Conservation (phyloP, 2,329 filamentous ascomycete species). For the Parascedosporium putredinis region DNA sequence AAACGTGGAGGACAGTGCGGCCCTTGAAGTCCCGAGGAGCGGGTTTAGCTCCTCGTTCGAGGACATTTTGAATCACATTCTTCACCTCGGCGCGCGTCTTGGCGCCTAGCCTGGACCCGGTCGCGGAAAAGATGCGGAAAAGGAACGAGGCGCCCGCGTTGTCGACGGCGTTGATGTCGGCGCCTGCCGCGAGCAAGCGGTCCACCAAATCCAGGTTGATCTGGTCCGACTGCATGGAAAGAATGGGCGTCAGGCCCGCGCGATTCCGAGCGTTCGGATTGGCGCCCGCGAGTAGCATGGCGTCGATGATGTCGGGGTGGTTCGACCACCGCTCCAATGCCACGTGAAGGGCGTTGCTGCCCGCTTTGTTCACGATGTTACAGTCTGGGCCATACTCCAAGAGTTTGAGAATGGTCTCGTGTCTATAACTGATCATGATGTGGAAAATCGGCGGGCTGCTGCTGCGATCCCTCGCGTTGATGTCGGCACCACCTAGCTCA, state of each 20-base stretch:
- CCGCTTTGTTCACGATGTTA: conserved; percentile 11
- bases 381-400: conserved; percentile 14
- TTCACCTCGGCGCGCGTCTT: not conserved
- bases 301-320: conserved; percentile 5
- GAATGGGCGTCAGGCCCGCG: no score
- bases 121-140: conserved; percentile 8
- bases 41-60: conserved; percentile 12
- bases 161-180: conserved; percentile 14
- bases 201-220: no score
- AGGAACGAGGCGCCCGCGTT: conserved; percentile 12
- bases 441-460: conserved; percentile 16
- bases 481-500: conserved; percentile 14
- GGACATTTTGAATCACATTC: conserved; percentile 10
- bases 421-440: not conserved
- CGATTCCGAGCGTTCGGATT: conserved; percentile 14
- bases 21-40: no score
- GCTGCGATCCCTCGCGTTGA: conserved; percentile 14
- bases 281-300: conserved; percentile 13
- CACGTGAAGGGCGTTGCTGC: conserved; percentile 15
- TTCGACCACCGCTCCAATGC: not conserved
- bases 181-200: conserved; percentile 13
- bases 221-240: no score
- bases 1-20: no score
- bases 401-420: conserved; percentile 2
- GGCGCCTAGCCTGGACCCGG: not conserved